Percentiles rank a stretch among this genome's conserved stretches.
phyloP scores from a whole-genome alignment of 768 basidiomycete genomes.

The Auricularia sp. region DNA sequence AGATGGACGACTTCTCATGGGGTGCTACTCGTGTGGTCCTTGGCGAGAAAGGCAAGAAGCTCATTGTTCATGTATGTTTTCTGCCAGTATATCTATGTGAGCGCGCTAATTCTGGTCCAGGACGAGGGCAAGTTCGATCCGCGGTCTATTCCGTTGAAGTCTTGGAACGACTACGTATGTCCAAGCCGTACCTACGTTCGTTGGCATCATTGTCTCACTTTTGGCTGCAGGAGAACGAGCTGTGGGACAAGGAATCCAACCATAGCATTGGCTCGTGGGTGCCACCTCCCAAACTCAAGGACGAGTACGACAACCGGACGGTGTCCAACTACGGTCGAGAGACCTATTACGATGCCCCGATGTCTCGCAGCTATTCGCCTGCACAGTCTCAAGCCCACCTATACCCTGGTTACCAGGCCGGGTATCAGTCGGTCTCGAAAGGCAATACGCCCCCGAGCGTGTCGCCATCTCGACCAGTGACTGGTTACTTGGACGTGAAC shows the following conservation, averaged over 20 bases:
- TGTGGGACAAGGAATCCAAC: conserved; percentile 96
- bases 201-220: background rate
- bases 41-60: conserved; percentile 91
- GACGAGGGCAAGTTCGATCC: conserved; percentile 98
- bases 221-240: conserved; percentile 67
- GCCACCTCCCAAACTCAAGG: conserved; percentile 60
- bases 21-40: conserved; percentile 86
- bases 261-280: conserved; percentile 92
- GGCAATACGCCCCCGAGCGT: conserved; percentile 13
- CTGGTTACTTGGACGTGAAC: conserved; percentile 68
- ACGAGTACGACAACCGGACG: conserved; percentile 69
- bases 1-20: conserved; percentile 97
- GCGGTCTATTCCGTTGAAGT: conserved; percentile 84
- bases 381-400: conserved; percentile 59
- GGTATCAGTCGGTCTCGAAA: conserved; percentile 51
- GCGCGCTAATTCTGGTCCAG: conserved; percentile 28
- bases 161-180: conserved; percentile 90
- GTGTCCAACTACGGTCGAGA: conserved; percentile 81
- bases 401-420: conserved; percentile 66
- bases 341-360: conserved; percentile 67
- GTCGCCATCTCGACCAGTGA: conserved; percentile 55
- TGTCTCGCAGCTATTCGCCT: conserved; percentile 53
- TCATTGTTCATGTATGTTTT: conserved; percentile 77
- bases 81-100: background rate
- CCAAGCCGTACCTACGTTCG: background rate